Evolutionary conservation across 2,329 filamentous ascomycete genomes (phyloP), one percentile per base, ranked within the genome.

Genomic region (Nakataea oryzae): DNA sequence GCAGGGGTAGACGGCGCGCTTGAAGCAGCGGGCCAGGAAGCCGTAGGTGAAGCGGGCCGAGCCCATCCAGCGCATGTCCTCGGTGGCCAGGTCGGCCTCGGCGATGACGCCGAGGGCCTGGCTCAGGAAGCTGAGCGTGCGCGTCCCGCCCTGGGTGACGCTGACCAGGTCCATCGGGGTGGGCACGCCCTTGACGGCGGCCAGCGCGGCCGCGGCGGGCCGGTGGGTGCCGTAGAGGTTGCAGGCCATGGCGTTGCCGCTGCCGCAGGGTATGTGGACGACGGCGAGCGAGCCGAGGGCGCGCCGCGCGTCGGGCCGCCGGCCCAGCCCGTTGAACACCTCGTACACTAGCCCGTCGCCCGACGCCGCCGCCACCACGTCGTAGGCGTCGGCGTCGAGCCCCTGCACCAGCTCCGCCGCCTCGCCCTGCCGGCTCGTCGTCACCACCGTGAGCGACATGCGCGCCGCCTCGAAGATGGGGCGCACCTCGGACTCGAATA

Each of bases 41-140:
- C 95, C 95, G 69, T 88, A 88, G 0, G 90, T 92, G 69, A 99
- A 99, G 61, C 95, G 85, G 32, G 86, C 81, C 58, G 83, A 82
- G 24, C 95, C 95, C 88, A 99, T 93, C 93, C 93, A 97, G 56
- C 95, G 87, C 65, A 97, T 76, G 70, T 96, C 79, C 69, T 99
- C 95, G 0, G 95, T 99, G 2, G 85, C 93, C 14, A 99, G 79
- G 73, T 99, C 95, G 59, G 84, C 84, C 70, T 97, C 95, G 1
- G 95, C 95, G 50, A 97, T 85, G 64, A 97, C 89, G 27, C 95
- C 95, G 29, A 96, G 82, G 0, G 90, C 84, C 73, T 97, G 95
- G 12, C 91, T 96, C 56, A 97, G 81, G 75, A 97, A 97, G 24
- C 91, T 96, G 29, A 97, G 78, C 6, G 81, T 87, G 61, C 90